Evolutionary conservation across 2,329 filamentous ascomycete species (phyloP), one percentile per base, ranked within the genome.

Genomic region (Paramyrothecium sp.): DNA sequence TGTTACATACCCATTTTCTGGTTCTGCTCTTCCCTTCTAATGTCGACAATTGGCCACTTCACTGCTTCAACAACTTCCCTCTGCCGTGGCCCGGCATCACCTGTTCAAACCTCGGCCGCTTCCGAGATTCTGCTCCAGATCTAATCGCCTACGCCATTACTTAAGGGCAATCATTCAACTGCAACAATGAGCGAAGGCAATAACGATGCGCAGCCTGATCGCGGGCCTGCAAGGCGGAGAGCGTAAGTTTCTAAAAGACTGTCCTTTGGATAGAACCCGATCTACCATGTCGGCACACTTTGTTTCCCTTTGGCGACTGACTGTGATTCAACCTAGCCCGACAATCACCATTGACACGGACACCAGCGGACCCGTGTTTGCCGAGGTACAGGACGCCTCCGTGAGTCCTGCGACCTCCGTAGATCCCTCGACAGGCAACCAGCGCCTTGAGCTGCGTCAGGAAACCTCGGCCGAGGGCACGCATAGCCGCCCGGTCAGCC

Each of bases 401-500:
- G 67, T 73, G 56, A 79, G 76, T 60, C 76, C 77, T 3, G 68
- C 72, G 8, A 74, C 72, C n/a, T 60, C 70, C 46, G 61, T 66
- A 50, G 74, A 77, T 33, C 69, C 72, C 53, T 61, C 65, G n/a
- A 58, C 62, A 8, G 63, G 67, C 57, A 57, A 65, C 54, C 56
- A 62, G 12, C 60, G 61, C 56, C 65, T 67, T 46, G 82, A 88
- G 57, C 68, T 83, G 46, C 78, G 81, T 60, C 75, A 78, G 16
- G 78, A 82, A n/a, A 78, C 79, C 41, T 87, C 86, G 2, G 88
- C 89, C 63, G 88, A 90, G 20, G 86, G 81, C 71, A 82, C 77
- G 62, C 86, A 88, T 59, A 88, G 84, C 69, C 79, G 87, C 57
- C 89, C 89, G 1, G 88, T 84, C 13, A 91, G 88, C 61, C 87